A percentile compares a stretch with the other conserved stretches of the same genome.
Conservation (phyloP, 257 asterid genomes). For the Catharanthus roseus region DNA sequence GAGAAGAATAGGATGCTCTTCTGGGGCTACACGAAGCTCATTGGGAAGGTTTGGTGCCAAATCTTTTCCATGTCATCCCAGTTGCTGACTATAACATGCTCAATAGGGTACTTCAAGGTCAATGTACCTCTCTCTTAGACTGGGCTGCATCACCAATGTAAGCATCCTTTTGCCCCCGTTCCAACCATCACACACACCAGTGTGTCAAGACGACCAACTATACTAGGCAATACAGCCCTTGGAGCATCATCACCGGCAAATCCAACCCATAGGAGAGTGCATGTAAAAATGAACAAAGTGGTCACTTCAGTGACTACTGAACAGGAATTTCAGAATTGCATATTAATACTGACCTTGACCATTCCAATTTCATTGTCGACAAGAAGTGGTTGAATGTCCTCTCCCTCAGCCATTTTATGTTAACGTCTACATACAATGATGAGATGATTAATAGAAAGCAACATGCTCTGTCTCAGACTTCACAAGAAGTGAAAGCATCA, state of each 20-base stretch:
- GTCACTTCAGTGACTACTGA: background rate
- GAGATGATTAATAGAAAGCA: background rate
- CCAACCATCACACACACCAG: slow-evolving; percentile 47
- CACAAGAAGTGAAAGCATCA: background rate
- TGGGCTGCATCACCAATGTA: slow-evolving; percentile 48
- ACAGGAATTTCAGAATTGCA: background rate
- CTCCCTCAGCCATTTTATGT: slow-evolving; percentile 32
- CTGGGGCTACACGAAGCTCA: slow-evolving; percentile 49
- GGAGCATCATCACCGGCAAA: slow-evolving; percentile 51
- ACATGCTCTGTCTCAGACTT: background rate
- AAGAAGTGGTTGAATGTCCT: slow-evolving; percentile 41
- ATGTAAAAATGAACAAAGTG: background rate
- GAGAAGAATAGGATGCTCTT: slow-evolving; percentile 43
- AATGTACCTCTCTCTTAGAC: slow-evolving; percentile 41
- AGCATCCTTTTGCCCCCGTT: slow-evolving; percentile 46
- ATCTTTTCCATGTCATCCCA: slow-evolving; percentile 56
- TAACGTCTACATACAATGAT: background rate
- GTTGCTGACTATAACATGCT: slow-evolving; percentile 45
- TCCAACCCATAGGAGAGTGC: slow-evolving; percentile 25
- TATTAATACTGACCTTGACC: slow-evolving; percentile 29
- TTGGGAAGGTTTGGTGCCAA: slow-evolving; percentile 47
- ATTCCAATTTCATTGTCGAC: slow-evolving; percentile 44
- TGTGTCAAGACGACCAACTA: slow-evolving; percentile 39
- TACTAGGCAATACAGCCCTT: slow-evolving; percentile 43
- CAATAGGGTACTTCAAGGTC: slow-evolving; percentile 42